Evolutionary conservation across 2,329 filamentous ascomycete species (phyloP).

Genomic region (Beauveria caledonica): DNA sequence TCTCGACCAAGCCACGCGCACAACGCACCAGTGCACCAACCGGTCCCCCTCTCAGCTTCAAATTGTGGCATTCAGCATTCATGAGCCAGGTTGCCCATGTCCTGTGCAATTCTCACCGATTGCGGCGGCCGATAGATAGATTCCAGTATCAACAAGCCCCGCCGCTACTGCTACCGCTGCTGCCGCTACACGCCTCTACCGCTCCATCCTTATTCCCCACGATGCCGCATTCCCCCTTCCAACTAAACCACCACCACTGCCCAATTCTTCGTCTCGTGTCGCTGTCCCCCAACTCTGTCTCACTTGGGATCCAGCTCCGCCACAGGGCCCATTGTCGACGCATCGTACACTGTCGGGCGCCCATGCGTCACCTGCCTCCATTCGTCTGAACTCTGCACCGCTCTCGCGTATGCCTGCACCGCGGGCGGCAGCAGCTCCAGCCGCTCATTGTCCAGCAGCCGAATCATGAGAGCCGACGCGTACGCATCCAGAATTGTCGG

Average conservation of each 20-base stretch:
- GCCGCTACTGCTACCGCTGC: neutral
- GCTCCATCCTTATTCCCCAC: too few species aligned
- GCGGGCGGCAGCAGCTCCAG: slow-evolving; percentile 17
- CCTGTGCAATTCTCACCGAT: neutral
- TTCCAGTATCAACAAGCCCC: neutral
- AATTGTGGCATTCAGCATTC: too few species aligned
- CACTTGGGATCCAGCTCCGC: slow-evolving; percentile 16
- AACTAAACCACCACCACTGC: neutral
- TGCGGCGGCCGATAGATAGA: neutral
- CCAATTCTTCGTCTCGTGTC: neutral
- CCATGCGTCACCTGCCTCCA: slow-evolving; percentile 21
- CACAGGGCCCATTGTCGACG: slow-evolving; percentile 16
- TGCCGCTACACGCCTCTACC: neutral
- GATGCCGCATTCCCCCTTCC: neutral
- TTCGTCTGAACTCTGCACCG: slow-evolving; percentile 18
- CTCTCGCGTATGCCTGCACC: slow-evolving; percentile 16
- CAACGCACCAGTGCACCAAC: neutral
- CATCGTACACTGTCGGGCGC: slow-evolving; percentile 19
- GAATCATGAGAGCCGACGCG: slow-evolving; percentile 16
- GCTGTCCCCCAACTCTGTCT: neutral
- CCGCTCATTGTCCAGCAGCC: slow-evolving; percentile 20
- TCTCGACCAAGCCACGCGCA: neutral
- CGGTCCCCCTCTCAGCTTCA: too few species aligned
- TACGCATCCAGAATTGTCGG: slow-evolving; percentile 25
- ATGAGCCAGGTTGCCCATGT: too few species aligned